These are phyloP conservation scores for Stramenopiles sp. DNA, from an alignment of 352 stramenopile genomes.

Conservation along the genomic window DNA sequence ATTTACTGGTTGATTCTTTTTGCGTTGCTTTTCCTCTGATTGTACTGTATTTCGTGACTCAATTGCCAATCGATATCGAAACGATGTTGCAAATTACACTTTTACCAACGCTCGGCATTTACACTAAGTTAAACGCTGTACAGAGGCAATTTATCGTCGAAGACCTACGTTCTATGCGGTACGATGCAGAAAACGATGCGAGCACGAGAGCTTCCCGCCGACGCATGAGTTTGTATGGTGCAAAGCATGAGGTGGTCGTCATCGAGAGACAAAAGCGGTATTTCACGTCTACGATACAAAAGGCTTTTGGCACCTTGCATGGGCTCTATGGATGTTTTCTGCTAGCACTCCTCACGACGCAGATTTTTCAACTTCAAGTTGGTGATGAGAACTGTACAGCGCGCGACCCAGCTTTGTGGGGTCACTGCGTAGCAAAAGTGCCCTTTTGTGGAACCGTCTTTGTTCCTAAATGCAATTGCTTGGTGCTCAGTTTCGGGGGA, in stretches of 20 bases:
- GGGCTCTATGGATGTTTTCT: not conserved
- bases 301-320: not conserved
- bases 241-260: not conserved
- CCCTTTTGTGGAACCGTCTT: not conserved
- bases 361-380: not conserved
- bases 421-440: not conserved
- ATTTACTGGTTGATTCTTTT: not conserved
- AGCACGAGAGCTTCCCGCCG: not conserved
- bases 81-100: not conserved
- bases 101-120: not conserved
- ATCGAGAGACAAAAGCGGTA: not conserved
- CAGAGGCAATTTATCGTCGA: not conserved
- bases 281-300: not conserved
- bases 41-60: not conserved
- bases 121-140: not conserved
- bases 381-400: not conserved
- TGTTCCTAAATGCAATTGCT: conserved; percentile 3
- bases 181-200: not conserved
- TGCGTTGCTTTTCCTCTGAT: conserved; percentile 8
- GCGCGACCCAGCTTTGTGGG: not conserved
- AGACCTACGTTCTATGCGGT: not conserved
- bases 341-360: not conserved
- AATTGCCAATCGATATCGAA: not conserved
- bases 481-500: not conserved
- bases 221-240: conserved; percentile 4